Evolutionary conservation across 495 filamentous ascomycete genomes (phyloP).

Genomic region (Cladorrhinum samala): DNA sequence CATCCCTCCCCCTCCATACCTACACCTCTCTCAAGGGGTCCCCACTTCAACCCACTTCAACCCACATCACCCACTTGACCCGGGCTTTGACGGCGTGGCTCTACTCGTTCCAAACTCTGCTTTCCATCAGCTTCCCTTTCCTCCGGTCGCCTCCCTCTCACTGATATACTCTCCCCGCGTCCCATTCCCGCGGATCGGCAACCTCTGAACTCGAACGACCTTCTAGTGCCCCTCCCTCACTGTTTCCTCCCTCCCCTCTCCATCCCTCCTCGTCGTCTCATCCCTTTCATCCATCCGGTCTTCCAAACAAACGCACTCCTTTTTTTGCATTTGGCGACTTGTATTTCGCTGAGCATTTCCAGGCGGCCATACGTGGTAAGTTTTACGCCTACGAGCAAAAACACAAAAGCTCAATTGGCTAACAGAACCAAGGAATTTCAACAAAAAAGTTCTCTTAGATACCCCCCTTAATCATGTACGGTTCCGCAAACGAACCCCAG

Average conservation of each 20-base stretch:
- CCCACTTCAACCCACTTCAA: not conserved
- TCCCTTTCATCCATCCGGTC: not conserved
- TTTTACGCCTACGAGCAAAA: too few species aligned
- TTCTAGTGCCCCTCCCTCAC: not conserved
- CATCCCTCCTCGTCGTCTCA: not conserved
- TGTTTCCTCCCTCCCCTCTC: not conserved
- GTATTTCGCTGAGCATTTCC: not conserved
- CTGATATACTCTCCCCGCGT: not conserved
- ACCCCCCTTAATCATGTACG: conserved; percentile 63
- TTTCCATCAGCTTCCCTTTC: not conserved
- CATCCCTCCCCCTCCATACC: not conserved
- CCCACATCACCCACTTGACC: not conserved
- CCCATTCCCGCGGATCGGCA: not conserved
- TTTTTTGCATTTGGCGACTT: not conserved
- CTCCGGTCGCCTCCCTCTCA: not conserved
- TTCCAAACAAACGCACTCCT: not conserved
- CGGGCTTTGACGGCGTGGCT: not conserved
- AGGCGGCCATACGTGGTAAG: not conserved
- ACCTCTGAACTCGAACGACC: not conserved
- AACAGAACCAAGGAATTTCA: not conserved
- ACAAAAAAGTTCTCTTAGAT: conserved; percentile 14
- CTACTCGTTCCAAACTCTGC: not conserved
- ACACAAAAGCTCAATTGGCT: not conserved
- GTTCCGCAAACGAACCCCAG: conserved; percentile 71
- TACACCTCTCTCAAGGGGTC: too few species aligned